These are phyloP conservation scores for Prunus mira DNA, from an alignment of 306 rosid genomes.

Conservation along the genomic window DNA sequence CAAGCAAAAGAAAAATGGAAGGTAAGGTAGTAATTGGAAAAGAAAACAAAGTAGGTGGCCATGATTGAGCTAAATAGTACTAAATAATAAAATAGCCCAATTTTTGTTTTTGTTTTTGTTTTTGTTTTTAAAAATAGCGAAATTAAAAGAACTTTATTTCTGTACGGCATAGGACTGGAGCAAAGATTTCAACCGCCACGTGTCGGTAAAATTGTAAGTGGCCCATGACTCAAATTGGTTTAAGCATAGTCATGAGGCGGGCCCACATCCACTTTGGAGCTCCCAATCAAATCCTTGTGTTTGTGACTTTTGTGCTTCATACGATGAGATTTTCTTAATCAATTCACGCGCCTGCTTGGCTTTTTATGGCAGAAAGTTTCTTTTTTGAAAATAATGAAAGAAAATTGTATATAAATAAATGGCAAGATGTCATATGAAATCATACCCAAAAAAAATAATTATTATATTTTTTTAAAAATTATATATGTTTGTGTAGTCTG, in stretches of 20 bases:
- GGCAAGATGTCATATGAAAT: background rate
- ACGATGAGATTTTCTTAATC: background rate
- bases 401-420: background rate
- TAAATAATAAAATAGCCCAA: too few species aligned
- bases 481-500: background rate
- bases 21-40: background rate
- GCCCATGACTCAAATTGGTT: background rate
- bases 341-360: background rate
- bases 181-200: background rate
- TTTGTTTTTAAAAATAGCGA: rapidly evolving
- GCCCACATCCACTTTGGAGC: background rate
- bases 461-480: background rate
- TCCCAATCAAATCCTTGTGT: background rate
- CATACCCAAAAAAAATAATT: too few species aligned
- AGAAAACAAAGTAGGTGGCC: background rate
- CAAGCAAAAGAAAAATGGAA: background rate
- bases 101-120: too few species aligned
- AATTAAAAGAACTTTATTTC: too few species aligned
- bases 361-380: background rate
- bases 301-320: background rate
- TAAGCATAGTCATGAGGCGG: background rate
- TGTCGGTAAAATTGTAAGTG: background rate
- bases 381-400: background rate
- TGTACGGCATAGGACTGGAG: background rate
- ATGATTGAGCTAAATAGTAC: background rate